phyloP scores from a whole-genome alignment of 805 yeast genomes.

The Hermanozyma aechmeae region DNA sequence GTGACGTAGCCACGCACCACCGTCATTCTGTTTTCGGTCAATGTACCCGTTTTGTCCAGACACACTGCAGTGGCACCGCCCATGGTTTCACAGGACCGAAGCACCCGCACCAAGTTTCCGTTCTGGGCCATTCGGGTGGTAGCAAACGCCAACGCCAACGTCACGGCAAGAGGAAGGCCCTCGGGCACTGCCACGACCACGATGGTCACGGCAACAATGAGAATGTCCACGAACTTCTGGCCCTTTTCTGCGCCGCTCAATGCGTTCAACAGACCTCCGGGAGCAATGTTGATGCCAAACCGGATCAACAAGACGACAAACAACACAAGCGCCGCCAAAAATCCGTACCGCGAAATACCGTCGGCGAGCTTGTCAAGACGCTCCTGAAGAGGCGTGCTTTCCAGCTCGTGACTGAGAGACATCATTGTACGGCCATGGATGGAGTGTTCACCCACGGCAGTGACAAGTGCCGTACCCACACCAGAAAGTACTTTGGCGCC shows the following conservation, averaged over 20 bases:
- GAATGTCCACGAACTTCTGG: constrained; percentile 68
- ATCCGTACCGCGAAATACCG: constrained; percentile 92
- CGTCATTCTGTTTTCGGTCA: constrained; percentile 90
- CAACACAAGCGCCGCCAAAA: constrained; percentile 72
- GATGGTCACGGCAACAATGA: constrained; percentile 86
- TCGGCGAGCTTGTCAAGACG: constrained; percentile 78
- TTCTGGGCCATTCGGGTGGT: constrained; percentile 97
- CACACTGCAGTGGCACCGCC: constrained; percentile 97
- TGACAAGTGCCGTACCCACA: constrained; percentile 73
- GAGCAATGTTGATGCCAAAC: constrained; percentile 54
- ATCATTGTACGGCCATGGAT: constrained; percentile 88
- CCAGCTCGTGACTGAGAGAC: constrained; percentile 65
- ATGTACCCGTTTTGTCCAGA: constrained; percentile 95
- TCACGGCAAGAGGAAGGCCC: constrained; percentile 95
- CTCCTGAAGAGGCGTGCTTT: constrained; percentile 81
- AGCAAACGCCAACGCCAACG: constrained; percentile 94
- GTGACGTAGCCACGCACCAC: constrained; percentile 59
- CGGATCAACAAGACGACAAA: constrained; percentile 73
- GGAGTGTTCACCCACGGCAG: constrained; percentile 86
- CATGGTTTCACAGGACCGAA: constrained; percentile 95
- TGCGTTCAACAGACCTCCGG: constrained; percentile 36
- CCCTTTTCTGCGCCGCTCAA: constrained; percentile 68
- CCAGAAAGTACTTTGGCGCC: constrained; percentile 88
- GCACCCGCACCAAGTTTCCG: constrained; percentile 89
- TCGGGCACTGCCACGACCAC: constrained; percentile 99